Percentiles rank a stretch among this genome's conserved stretches.
Conservation (phyloP, 1,284 basidiomycete genomes). For the Ganoderma lingzhi region DNA sequence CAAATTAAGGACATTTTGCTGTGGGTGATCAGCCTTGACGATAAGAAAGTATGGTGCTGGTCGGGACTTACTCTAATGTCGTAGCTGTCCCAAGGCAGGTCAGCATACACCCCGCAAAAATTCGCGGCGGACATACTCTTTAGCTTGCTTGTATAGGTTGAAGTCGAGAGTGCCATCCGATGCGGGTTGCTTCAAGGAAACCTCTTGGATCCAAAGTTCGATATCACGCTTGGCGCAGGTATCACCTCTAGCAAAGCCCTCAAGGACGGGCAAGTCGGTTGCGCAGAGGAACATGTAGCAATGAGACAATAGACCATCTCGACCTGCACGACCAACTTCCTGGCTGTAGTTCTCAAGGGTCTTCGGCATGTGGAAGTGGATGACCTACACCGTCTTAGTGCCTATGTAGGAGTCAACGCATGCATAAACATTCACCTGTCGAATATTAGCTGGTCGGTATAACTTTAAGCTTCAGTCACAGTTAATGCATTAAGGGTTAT, state of each 20-base stretch:
- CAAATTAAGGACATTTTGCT: slow-evolving; percentile 55
- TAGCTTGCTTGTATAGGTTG: slow-evolving; percentile 53
- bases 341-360: slow-evolving; percentile 76
- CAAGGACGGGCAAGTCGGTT: slow-evolving; percentile 50
- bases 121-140: slow-evolving; percentile 40
- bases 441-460: slow-evolving; percentile 39
- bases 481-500: background rate
- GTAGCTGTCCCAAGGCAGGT: slow-evolving; percentile 37
- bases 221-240: slow-evolving; percentile 50
- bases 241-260: slow-evolving; percentile 57
- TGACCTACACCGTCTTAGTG: slow-evolving; percentile 53
- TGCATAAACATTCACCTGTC: slow-evolving; percentile 38
- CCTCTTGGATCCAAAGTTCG: slow-evolving; percentile 52
- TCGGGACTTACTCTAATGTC: slow-evolving; percentile 48
- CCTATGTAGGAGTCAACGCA: background rate
- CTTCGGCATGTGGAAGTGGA: slow-evolving; percentile 74
- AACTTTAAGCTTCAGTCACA: background rate
- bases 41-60: background rate
- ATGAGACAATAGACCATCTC: slow-evolving; percentile 68
- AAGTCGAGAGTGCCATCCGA: slow-evolving; percentile 51
- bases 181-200: slow-evolving; percentile 46
- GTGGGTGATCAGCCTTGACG: slow-evolving; percentile 11
- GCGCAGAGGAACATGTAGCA: slow-evolving; percentile 64
- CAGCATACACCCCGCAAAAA: slow-evolving; percentile 4
- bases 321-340: slow-evolving; percentile 80